Percentiles rank a stretch among this genome's conserved stretches.
phyloP scores from a whole-genome alignment of 2,329 filamentous ascomycete genomes.

The Cryphonectria nitschkei region DNA sequence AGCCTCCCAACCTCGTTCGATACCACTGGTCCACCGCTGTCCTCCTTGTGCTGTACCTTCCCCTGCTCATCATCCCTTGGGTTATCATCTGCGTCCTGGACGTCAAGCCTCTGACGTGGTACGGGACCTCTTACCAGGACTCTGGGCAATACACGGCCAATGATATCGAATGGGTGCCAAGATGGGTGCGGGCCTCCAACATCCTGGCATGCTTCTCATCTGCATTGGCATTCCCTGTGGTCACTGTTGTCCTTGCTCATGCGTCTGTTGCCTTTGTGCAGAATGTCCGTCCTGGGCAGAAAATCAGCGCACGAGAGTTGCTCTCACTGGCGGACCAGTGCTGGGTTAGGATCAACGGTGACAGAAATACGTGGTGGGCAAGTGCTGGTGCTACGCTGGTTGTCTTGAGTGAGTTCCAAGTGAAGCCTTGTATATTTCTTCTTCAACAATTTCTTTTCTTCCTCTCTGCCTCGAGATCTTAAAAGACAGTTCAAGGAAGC shows the following conservation, averaged over 20 bases:
- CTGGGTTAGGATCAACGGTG: constrained; percentile 14
- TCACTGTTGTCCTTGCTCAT: constrained; percentile 11
- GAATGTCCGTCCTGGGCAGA: constrained; percentile 8
- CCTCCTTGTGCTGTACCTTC: constrained; percentile 7
- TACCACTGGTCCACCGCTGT: constrained; percentile 16
- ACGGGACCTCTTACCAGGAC: constrained; percentile 1
- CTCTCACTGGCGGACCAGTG: constrained; percentile 11
- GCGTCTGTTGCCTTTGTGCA: constrained; percentile 21
- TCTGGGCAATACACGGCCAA: constrained; percentile 10
- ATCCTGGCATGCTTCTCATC: constrained; percentile 17
- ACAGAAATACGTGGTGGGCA: constrained; percentile 14
- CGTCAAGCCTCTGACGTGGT: constrained; percentile 18
- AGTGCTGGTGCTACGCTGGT: constrained; percentile 12
- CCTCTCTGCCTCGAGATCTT: neutral
- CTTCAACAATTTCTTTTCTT: too few relatives aligned
- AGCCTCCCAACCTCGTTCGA: constrained; percentile 14
- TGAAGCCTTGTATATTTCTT: too few relatives aligned
- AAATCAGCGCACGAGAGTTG: constrained; percentile 13
- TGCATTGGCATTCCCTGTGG: constrained; percentile 4
- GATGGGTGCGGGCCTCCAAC: constrained; percentile 14
- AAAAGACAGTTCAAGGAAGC: neutral
- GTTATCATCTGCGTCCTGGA: constrained; percentile 7
- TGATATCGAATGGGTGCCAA: constrained; percentile 12
- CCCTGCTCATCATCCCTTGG: constrained; percentile 16
- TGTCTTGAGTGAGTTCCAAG: constrained; percentile 9